phyloP scores from a whole-genome alignment of 139 green algal genomes.

The Chlamydomonas eustigma region DNA sequence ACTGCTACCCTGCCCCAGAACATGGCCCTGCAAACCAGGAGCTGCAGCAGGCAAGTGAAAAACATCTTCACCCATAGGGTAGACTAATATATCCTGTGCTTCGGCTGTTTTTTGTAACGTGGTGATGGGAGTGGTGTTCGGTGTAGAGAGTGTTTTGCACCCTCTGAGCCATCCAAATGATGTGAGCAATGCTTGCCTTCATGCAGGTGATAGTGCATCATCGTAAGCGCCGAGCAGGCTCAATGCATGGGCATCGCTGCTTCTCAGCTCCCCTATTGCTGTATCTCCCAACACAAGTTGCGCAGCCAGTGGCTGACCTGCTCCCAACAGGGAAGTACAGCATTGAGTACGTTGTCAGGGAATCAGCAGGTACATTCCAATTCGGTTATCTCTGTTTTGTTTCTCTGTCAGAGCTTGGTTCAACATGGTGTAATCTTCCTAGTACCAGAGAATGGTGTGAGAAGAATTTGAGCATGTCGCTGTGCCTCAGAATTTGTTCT shows the following conservation, averaged over 20 bases:
- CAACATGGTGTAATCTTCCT: too few species aligned
- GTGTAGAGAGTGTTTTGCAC: too few species aligned
- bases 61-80: slow-evolving; percentile 3
- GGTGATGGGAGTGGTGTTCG: too few species aligned
- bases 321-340: not conserved
- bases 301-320: not conserved
- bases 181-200: not conserved
- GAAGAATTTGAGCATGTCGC: too few species aligned
- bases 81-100: too few species aligned
- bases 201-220: slow-evolving; percentile 26
- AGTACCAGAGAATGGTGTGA: too few species aligned
- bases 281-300: slow-evolving; percentile 26
- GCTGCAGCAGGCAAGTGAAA: not conserved
- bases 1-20: not conserved
- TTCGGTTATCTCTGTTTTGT: not conserved
- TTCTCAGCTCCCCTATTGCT: slow-evolving; percentile 50
- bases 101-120: too few species aligned
- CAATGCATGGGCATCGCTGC: not conserved
- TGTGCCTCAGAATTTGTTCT: too few species aligned
- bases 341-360: not conserved
- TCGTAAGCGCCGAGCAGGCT: not conserved
- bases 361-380: not conserved
- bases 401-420: slow-evolving; percentile 9
- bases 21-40: not conserved
- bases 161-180: too few species aligned